A percentile compares a stretch with the other conserved stretches of the same genome.
Conservation (phyloP, 345 rosid genomes). For the Punica granatum region DNA sequence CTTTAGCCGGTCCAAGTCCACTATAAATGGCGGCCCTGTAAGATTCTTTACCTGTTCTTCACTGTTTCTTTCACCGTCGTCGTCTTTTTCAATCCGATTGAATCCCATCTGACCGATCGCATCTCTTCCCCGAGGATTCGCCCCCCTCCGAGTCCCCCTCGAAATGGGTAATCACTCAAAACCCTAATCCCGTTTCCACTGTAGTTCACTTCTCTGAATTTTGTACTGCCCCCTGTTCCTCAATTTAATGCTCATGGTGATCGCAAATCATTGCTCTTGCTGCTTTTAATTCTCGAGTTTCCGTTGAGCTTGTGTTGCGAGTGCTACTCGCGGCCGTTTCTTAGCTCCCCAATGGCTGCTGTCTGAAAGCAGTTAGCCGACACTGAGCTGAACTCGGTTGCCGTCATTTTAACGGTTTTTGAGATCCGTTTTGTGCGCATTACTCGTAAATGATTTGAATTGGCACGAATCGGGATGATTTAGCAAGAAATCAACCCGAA, state of each 20-base stretch:
- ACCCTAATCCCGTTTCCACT: neutral
- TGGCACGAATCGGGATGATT: neutral
- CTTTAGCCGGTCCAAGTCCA: neutral
- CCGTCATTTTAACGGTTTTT: neutral
- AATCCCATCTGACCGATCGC: neutral
- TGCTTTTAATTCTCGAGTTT: neutral
- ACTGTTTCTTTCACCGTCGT: neutral
- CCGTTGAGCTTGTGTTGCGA: neutral
- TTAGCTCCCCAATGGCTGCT: neutral
- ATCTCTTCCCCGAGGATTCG: neutral
- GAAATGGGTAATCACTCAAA: neutral
- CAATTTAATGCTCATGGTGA: neutral
- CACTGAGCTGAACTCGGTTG: neutral
- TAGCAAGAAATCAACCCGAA: neutral
- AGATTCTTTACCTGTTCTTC: neutral
- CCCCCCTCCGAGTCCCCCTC: neutral
- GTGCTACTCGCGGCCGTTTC: neutral
- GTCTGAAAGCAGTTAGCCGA: neutral
- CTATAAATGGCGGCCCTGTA: neutral
- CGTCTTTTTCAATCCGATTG: neutral
- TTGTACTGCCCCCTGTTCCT: neutral
- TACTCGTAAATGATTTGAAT: neutral
- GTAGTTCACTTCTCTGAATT: neutral
- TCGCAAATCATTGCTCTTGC: neutral
- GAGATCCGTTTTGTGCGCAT: neutral